These are phyloP conservation scores for Salix dunnii DNA, from an alignment of 345 rosid genomes.

Conservation along the genomic window DNA sequence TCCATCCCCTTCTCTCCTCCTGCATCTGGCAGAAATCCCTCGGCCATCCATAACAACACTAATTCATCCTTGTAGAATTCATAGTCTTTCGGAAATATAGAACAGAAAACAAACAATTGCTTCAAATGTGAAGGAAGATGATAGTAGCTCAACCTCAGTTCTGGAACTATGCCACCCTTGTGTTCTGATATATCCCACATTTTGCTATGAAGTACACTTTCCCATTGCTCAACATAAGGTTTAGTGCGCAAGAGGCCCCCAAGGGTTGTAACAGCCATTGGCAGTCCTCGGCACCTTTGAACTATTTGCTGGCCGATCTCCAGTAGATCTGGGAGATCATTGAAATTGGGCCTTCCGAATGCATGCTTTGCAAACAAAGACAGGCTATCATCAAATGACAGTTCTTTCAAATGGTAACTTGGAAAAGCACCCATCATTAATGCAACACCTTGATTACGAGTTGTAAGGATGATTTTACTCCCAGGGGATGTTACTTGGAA, in stretches of 20 bases:
- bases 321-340: neutral
- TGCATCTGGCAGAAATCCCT: conserved; percentile 6
- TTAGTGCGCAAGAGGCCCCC: conserved; percentile 20
- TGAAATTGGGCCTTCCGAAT: neutral
- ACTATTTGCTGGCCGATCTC: neutral
- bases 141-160: conserved; percentile 12
- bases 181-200: conserved; percentile 12
- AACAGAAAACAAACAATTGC: conserved; percentile 23
- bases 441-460: neutral
- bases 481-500: neutral
- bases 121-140: conserved; percentile 17
- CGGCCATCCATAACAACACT: conserved; percentile 23
- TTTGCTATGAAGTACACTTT: conserved; percentile 8
- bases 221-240: conserved; percentile 4
- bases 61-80: conserved; percentile 20
- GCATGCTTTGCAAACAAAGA: conserved; percentile 16
- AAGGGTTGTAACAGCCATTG: conserved; percentile 20
- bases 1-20: neutral
- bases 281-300: conserved; percentile 19
- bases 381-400: conserved; percentile 19
- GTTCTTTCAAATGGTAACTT: neutral
- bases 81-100: conserved; percentile 18
- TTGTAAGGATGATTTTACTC: conserved; percentile 10
- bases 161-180: conserved; percentile 5
- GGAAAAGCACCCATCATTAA: neutral